Base-by-base conservation (phyloP, 805 yeast genomes). In the Nakazawaea ishiwadae region DNA sequence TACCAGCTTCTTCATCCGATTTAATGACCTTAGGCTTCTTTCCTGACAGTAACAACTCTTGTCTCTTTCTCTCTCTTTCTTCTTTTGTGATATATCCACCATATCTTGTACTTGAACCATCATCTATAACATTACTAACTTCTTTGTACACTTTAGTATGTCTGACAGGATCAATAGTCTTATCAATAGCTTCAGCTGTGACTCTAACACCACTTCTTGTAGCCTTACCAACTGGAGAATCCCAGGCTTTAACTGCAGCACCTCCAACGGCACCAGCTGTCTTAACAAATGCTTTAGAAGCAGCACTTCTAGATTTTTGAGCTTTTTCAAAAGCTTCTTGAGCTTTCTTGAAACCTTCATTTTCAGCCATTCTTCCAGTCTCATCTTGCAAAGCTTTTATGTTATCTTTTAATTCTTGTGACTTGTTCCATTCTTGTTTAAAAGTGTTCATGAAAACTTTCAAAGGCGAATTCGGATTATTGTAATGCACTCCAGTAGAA, bases 351-450 rank as follows among this genome's bases (percentile, higher is more conserved):
- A 86, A 90, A 3, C 98, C 95, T 41, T 89, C 96, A 37, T 93
- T 82, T 52, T 93, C 98, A 24, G 96, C 87, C 60, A 93, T 75
- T 53, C 89, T 79, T 31, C 96, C 98, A 3, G 97, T 87, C 51
- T 95, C 98, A 64, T 90, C 96, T 59, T 88, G 95, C 42, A 93
- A 73, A 12, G 96, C 95, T 63, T 91, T 93, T 58, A 93, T 88
- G 54, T 89, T 88, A 42, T 87, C 89, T 56, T 90, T 95, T 46
- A 93, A 73, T 60, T 93, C 98, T 56, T 76, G 75, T 38, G 89
- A 81, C 61, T 93, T 91, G 59, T 84, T 81, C 81, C 96, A 90
- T 66, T 93, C 99, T 45, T 73, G 71, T 57, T 76, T 82, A 69
- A 93, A 93, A 0, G 98, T 91, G 48, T 93, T 95, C 50, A 88